Evolutionary conservation across 768 basidiomycete species (phyloP).

Genomic region (Hericium rajendrae): DNA sequence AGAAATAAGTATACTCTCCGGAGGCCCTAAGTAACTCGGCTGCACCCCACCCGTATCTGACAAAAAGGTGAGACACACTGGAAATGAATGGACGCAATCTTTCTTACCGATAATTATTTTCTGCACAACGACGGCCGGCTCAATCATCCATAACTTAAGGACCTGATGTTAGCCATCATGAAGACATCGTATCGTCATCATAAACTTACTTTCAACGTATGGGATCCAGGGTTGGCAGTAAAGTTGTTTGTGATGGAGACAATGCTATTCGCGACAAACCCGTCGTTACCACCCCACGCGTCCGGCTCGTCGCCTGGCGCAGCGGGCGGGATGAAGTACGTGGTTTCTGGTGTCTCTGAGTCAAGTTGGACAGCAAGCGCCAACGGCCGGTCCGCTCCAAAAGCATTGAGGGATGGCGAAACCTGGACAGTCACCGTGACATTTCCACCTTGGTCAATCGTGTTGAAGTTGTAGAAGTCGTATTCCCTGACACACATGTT

Average conservation of each 20-base stretch:
- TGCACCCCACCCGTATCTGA: neutral
- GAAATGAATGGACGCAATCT: too few relatives aligned
- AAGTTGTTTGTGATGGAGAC: constrained; percentile 32
- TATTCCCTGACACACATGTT: neutral
- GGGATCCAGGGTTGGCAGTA: constrained; percentile 17
- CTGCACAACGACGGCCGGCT: constrained; percentile 50
- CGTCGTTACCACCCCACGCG: neutral
- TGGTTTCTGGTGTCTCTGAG: constrained; percentile 27
- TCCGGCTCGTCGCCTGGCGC: constrained; percentile 37
- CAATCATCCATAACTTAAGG: constrained; percentile 39
- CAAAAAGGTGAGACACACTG: neutral
- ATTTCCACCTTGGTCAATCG: constrained; percentile 25
- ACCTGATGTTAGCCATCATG: neutral
- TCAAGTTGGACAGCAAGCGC: constrained; percentile 44
- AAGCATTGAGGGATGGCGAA: constrained; percentile 44
- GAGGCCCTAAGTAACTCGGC: neutral
- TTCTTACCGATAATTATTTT: constrained; percentile 48
- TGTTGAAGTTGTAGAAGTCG: neutral
- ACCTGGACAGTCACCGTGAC: constrained; percentile 30
- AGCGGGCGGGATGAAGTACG: constrained; percentile 42
- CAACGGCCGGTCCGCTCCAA: constrained; percentile 40
- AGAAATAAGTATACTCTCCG: neutral
- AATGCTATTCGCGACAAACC: constrained; percentile 44
- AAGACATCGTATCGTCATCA: too few relatives aligned
- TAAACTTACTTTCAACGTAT: constrained; percentile 19